Evolutionary conservation across 208 protist species (phyloP).

Genomic region (Wallacemonas sp.): DNA sequence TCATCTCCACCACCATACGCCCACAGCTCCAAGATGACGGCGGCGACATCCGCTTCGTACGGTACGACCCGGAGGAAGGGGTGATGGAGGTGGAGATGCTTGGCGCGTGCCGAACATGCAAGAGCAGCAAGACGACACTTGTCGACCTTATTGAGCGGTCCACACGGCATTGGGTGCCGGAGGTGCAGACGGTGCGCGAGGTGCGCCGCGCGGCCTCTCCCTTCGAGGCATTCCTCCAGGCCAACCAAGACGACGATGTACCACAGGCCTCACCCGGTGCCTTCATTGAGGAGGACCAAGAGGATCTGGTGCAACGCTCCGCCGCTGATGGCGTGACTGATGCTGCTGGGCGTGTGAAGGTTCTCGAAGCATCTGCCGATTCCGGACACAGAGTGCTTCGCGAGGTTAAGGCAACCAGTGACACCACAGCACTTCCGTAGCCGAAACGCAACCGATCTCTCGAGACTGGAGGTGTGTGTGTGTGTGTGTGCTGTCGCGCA

Average conservation of each 20-base stretch:
- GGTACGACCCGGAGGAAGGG: conserved; percentile 51
- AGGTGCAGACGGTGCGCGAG: conserved; percentile 74
- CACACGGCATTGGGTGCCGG: conserved; percentile 88
- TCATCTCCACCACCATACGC: conserved; percentile 79
- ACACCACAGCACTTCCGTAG: not conserved
- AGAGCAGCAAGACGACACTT: conserved; percentile 82
- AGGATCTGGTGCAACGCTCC: not conserved
- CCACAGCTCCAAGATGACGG: conserved; percentile 92
- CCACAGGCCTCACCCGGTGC: not conserved
- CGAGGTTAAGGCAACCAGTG: not conserved
- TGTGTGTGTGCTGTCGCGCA: too few species aligned
- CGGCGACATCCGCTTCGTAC: conserved; percentile 87
- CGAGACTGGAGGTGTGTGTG: too few species aligned
- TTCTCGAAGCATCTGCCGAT: not conserved
- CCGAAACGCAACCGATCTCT: too few species aligned
- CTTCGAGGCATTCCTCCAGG: conserved; percentile 21
- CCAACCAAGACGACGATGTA: not conserved
- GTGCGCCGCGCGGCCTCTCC: conserved; percentile 28
- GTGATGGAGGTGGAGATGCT: conserved; percentile 88
- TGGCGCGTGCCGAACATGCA: conserved; percentile 89
- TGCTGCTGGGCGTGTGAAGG: not conserved
- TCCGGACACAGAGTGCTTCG: conserved; percentile 3
- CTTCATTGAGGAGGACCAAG: not conserved
- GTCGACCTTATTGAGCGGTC: conserved; percentile 90
- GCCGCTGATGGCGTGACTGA: not conserved